Evolutionary conservation across 176 grass and related monocot species (phyloP).

Genomic region (Microstegium vimineum): DNA sequence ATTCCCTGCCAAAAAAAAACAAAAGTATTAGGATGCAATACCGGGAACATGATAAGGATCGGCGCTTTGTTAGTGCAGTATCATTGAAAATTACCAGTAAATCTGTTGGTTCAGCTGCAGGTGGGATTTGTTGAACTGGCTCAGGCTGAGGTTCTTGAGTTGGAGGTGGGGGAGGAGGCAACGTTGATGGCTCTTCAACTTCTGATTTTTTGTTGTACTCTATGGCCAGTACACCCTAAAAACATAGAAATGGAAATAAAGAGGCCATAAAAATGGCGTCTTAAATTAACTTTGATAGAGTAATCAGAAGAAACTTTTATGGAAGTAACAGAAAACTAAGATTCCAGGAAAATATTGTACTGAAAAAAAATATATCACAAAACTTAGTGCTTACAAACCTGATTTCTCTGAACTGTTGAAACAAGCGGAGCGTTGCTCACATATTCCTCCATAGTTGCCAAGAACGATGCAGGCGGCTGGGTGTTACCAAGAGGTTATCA

Average conservation of each 20-base stretch:
- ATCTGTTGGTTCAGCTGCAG: constrained; percentile 47
- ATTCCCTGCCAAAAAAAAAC: constrained; percentile 51
- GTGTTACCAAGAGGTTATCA: constrained; percentile 20
- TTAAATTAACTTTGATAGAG: background rate
- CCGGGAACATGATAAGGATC: background rate
- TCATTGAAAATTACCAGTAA: constrained; percentile 61
- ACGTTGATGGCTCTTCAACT: constrained; percentile 43
- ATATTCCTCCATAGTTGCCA: constrained; percentile 89
- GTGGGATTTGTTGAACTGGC: constrained; percentile 42
- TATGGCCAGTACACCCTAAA: constrained; percentile 58
- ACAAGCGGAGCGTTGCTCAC: constrained; percentile 73
- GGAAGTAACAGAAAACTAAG: background rate
- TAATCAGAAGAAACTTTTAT: background rate
- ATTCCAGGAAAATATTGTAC: background rate
- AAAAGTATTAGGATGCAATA: background rate
- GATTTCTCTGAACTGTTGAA: constrained; percentile 54
- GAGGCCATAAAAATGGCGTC: background rate
- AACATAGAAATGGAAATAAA: background rate
- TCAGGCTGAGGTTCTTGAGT: constrained; percentile 50
- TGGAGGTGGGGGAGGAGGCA: constrained; percentile 27
- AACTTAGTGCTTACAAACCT: constrained; percentile 35
- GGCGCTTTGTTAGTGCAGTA: background rate
- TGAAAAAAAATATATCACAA: background rate
- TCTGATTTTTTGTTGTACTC: constrained; percentile 67
- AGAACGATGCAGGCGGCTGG: constrained; percentile 86